Evolutionary conservation across 2,329 filamentous ascomycete genomes (phyloP).

Genomic region (Nannizziopsis arthrosporioides): DNA sequence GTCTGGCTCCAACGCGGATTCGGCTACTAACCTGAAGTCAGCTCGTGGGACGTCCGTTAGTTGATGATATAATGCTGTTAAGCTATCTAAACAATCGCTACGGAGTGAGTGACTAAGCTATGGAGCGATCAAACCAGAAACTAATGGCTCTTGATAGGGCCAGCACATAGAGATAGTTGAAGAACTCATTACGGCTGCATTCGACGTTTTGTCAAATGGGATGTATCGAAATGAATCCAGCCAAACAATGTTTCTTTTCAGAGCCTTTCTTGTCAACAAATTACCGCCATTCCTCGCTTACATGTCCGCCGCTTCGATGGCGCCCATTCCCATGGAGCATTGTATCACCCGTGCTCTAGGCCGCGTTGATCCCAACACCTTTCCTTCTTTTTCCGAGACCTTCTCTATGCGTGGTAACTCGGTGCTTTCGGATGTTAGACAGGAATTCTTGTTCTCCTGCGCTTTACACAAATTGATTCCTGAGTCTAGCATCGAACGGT

Average conservation of each 20-base stretch:
- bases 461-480: slow-evolving; percentile 76
- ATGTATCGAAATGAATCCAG: slow-evolving; percentile 57
- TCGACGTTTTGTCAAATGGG: slow-evolving; percentile 79
- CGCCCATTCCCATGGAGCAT: slow-evolving; percentile 48
- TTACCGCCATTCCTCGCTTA: slow-evolving; percentile 51
- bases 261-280: slow-evolving; percentile 75
- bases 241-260: slow-evolving; percentile 57
- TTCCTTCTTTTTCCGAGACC: slow-evolving; percentile 53
- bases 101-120: slow-evolving; percentile 44
- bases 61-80: slow-evolving; percentile 69
- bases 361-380: slow-evolving; percentile 50
- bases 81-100: slow-evolving; percentile 77
- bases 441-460: slow-evolving; percentile 82
- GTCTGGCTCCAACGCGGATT: not conserved
- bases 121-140: not conserved
- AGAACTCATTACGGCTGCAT: slow-evolving; percentile 76
- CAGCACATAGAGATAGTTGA: slow-evolving; percentile 66
- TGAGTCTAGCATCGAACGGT: slow-evolving; percentile 61
- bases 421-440: slow-evolving; percentile 55
- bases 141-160: slow-evolving; percentile 39
- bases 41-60: slow-evolving; percentile 68
- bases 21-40: slow-evolving; percentile 33
- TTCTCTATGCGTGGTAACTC: slow-evolving; percentile 50
- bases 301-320: slow-evolving; percentile 47
- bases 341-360: slow-evolving; percentile 56